Evolutionary conservation across 371 early-diverging fungal species (phyloP).

Genomic region (Paraphysoderma sedebokerense): DNA sequence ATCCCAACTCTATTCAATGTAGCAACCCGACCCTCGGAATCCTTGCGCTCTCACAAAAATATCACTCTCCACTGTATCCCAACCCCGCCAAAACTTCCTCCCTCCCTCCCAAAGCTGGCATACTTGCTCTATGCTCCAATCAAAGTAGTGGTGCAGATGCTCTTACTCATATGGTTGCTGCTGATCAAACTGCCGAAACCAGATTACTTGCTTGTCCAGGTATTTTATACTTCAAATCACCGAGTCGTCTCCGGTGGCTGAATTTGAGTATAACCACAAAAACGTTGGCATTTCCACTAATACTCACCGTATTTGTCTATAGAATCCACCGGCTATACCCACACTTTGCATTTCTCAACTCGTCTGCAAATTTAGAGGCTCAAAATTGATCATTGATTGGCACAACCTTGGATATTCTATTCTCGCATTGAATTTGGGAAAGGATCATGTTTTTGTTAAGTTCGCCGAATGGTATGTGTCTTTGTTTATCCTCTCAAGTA

Average conservation of each 20-base stretch:
- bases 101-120: not conserved
- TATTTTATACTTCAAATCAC: constrained; percentile 12
- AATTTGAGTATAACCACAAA: not conserved
- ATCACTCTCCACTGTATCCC: constrained; percentile 2
- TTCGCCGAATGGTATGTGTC: constrained; percentile 27
- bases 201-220: constrained; percentile 67
- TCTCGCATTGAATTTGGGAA: constrained; percentile 52
- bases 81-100: not conserved
- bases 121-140: constrained; percentile 13
- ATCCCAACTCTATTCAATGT: not conserved
- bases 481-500: not conserved
- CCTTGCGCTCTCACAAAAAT: not conserved
- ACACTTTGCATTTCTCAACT: constrained; percentile 58
- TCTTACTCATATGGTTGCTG: constrained; percentile 15
- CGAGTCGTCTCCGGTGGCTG: not conserved
- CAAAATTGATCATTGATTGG: constrained; percentile 82
- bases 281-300: not conserved
- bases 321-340: constrained; percentile 94
- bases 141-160: constrained; percentile 24
- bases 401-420: constrained; percentile 91
- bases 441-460: constrained; percentile 30
- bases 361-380: constrained; percentile 34
- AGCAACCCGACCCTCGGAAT: constrained; percentile 1
- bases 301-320: constrained; percentile 2
- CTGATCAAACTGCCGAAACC: constrained; percentile 21